Conservation (phyloP, 2,329 filamentous ascomycete species). For the Cladosporium sp. region DNA sequence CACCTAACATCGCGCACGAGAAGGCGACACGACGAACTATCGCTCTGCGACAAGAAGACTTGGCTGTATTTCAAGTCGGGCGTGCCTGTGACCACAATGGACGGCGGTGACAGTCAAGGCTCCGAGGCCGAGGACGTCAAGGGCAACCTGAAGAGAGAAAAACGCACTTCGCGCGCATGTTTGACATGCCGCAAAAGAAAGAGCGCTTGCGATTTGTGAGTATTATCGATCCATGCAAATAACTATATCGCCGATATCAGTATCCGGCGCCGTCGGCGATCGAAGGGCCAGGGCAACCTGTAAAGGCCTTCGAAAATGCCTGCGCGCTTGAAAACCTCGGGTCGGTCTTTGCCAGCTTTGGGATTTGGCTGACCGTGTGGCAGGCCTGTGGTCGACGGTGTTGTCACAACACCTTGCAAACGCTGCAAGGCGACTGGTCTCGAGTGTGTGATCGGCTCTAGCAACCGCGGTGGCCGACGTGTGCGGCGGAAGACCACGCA, state of each 20-base stretch:
- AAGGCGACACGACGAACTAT: not conserved
- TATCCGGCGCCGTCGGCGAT: not conserved
- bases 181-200: slow-evolving; percentile 23
- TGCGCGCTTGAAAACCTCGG: slow-evolving; percentile 50
- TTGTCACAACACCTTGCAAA: slow-evolving; percentile 51
- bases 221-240: not conserved
- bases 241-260: not conserved
- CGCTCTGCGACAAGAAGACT: not conserved
- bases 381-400: slow-evolving; percentile 44
- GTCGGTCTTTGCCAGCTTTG: slow-evolving; percentile 34
- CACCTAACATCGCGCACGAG: not conserved
- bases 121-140: slow-evolving; percentile 11
- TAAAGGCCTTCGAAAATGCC: slow-evolving; percentile 46
- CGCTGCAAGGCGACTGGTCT: slow-evolving; percentile 55
- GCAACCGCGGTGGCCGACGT: slow-evolving; percentile 56
- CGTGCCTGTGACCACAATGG: not conserved
- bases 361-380: slow-evolving; percentile 20
- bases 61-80: not conserved
- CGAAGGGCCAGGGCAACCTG: slow-evolving; percentile 20
- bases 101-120: slow-evolving; percentile 7
- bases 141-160: slow-evolving; percentile 17
- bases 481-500: slow-evolving; percentile 28
- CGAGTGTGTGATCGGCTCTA: slow-evolving; percentile 56
- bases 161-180: slow-evolving; percentile 22
- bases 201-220: slow-evolving; percentile 21